These are phyloP conservation scores for Populus euphratica DNA, from an alignment of 345 rosid genomes.

Conservation along the genomic window DNA sequence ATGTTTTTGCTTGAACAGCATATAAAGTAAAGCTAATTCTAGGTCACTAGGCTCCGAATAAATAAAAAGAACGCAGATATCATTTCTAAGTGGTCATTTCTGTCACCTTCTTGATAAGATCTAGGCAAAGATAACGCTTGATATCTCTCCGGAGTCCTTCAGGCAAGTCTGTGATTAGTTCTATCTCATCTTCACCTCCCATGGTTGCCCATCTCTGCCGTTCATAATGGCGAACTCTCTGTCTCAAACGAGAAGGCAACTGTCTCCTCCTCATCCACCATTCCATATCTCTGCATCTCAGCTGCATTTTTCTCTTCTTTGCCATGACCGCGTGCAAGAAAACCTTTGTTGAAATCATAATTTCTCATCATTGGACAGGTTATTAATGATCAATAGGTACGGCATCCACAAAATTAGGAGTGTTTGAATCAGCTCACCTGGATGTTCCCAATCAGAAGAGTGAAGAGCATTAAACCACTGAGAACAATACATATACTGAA, in stretches of 20 bases:
- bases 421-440: slow-evolving; percentile 43
- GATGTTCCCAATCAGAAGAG: slow-evolving; percentile 75
- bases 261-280: slow-evolving; percentile 98
- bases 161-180: slow-evolving; percentile 68
- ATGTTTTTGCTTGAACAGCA: no score
- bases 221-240: slow-evolving; percentile 74
- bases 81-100: background rate
- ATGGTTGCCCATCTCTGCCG: slow-evolving; percentile 62
- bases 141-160: slow-evolving; percentile 86
- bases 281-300: slow-evolving; percentile 72
- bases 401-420: background rate
- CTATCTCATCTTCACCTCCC: slow-evolving; percentile 80
- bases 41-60: background rate
- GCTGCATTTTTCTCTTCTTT: slow-evolving; percentile 73
- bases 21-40: no score
- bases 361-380: background rate
- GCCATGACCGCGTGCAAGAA: slow-evolving; percentile 71
- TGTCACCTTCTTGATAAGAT: slow-evolving; percentile 72
- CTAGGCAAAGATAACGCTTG: slow-evolving; percentile 76
- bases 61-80: background rate
- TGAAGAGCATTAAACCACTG: slow-evolving; percentile 76
- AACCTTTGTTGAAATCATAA: slow-evolving; percentile 41
- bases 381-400: background rate
- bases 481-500: slow-evolving; percentile 78
- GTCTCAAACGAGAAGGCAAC: slow-evolving; percentile 67